Base-by-base conservation (phyloP, 225 moss, liverwort and hornwort genomes). In the Antitrichia curtipendula region DNA sequence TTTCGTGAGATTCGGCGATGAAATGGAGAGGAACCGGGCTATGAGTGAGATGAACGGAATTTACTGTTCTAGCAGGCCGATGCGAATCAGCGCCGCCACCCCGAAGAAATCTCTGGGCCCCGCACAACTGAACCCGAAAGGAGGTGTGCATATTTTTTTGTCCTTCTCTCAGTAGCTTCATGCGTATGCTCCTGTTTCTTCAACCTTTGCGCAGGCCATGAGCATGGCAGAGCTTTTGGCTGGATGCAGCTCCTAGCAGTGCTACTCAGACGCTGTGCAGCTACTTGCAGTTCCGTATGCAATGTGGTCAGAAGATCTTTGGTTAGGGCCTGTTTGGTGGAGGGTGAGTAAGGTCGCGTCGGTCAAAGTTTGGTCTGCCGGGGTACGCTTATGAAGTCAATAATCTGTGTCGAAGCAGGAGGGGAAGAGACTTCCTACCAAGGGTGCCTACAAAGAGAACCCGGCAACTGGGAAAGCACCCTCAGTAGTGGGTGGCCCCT, bases 21-120 rank as follows among this genome's bases (percentile, higher is more conserved):
- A 99, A 81, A 95, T 96, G 95, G 98, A 99, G 73, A 95, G 98
- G 89, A 99, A 99, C 85, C 98, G 96, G 82, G 98, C 98, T 24
- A 99, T 99, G 98, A 97, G 95, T 68, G 98, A 99, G 91, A 99
- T 99, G 98, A 99, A 97, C 73, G 97, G 97, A 16, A 94, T 99
- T 63, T 99, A 97, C 84, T 99, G 98, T 91, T 99, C 98, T 61
- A 99, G 97, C 91, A 91, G 98, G 91, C 97, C 97, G 62, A 99
- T 99, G 98, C 92, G 98, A 66, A 99, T 99, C 64, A 99, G 98
- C 90, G 97, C 97, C 70, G 98, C 98, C 12, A 99, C 98, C 79
- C 98, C 98, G 29, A 99, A 99, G 93, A 99, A 99, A 68, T 97
- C 93, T 59, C 66, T 93, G 87, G 93, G 93, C 34, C 93, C 93